Evolutionary conservation across 495 filamentous ascomycete species (phyloP).

Genomic region (Cercophora sp.): DNA sequence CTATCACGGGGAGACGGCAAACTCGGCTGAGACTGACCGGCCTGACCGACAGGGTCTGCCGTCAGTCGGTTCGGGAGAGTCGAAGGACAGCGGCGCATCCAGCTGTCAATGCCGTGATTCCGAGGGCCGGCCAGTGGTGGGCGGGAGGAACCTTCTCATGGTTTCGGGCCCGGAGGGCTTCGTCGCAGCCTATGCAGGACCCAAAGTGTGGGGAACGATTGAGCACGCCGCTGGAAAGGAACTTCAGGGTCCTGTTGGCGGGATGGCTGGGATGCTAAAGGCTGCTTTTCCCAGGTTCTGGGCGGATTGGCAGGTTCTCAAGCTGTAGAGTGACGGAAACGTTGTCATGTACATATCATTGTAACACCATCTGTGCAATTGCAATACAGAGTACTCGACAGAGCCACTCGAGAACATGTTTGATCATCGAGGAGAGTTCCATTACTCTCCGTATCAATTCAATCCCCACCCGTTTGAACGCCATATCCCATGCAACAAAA

Average conservation of each 20-base stretch:
- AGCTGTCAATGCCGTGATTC: too few relatives aligned
- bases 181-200: conserved; percentile 70
- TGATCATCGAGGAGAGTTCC: not conserved
- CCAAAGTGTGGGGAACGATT: conserved; percentile 73
- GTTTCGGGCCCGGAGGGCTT: conserved; percentile 91
- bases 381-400: too few relatives aligned
- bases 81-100: too few relatives aligned
- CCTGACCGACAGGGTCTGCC: too few relatives aligned
- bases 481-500: too few relatives aligned
- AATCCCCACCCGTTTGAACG: not conserved
- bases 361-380: too few relatives aligned
- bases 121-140: not conserved
- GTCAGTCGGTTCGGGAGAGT: too few relatives aligned
- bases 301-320: conserved; percentile 47
- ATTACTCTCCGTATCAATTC: not conserved
- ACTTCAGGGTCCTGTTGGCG: conserved; percentile 57
- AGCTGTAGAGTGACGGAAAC: conserved; percentile 34
- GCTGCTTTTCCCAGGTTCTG: conserved; percentile 14
- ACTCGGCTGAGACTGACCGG: too few relatives aligned
- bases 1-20: too few relatives aligned
- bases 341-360: too few relatives aligned
- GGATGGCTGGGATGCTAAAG: conserved; percentile 35
- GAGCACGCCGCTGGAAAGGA: conserved; percentile 66
- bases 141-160: conserved; percentile 59
- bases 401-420: not conserved